Base-by-base conservation (phyloP, 495 filamentous ascomycete species). In the Echria macrotheca region DNA sequence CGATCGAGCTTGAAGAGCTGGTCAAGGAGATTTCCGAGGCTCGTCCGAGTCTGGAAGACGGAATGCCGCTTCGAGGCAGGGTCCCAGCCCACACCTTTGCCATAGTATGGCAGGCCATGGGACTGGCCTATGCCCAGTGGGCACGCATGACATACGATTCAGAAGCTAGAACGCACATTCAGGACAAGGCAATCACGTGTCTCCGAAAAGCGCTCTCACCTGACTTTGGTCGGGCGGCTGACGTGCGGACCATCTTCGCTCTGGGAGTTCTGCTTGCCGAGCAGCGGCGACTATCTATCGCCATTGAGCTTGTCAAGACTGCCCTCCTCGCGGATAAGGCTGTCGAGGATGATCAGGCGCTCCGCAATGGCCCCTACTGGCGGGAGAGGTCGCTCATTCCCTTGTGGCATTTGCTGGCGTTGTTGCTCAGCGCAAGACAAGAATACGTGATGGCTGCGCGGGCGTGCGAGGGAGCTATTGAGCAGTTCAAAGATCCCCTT, bases 401-500 rank as follows among this genome's bases (percentile, higher is more conserved):
- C 3, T 45, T 88, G 12, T 94, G 93, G 86, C 94, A 98, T 67
- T 71, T 96, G 2, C 77, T 97, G 42, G 83, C 87, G 2, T 69
- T 97, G 28, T 70, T 96, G 23, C 74, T 97, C 7, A 95, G 88
- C 57, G 87, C 89, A 7, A 83, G 83, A 52, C 84, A 94, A 33
- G 88, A 95, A 28, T 96, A 88, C 60, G 71, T 80, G 35, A 82
- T 84, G 57, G 90, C 93, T 10, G 77, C 79, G 17, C 81, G 81
- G 29, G 82, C 88, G 2, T 96, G 90, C 54, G 86, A 93, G 63
- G 89, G 86, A 10, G 91, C 91, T 6, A 87, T 96, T 56, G 87
- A 95, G 42, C 85, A 91, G 58, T 95, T 90, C 61, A 79, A 75
- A 40, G 76, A 78, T 39, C 77, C 78, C 1, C 61, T 72, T 12